Evolutionary conservation across 805 yeast species (phyloP).

Genomic region (Yamadazyma nakazawae): DNA sequence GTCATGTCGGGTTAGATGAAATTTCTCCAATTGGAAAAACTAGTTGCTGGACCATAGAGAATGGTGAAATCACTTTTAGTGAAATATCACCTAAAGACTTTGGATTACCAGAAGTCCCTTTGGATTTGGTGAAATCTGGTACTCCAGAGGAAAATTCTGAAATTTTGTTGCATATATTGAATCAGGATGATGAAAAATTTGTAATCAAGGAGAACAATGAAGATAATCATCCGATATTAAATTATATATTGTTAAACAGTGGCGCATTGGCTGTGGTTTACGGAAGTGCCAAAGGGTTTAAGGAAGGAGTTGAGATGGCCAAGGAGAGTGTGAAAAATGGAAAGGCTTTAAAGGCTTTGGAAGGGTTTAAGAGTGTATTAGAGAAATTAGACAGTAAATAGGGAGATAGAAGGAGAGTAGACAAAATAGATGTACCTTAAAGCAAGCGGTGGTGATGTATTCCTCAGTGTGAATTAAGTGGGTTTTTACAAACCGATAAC

Average conservation of each 20-base stretch:
- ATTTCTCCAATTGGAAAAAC: slow-evolving; percentile 86
- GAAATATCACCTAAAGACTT: slow-evolving; percentile 71
- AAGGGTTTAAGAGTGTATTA: slow-evolving; percentile 41
- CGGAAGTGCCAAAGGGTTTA: slow-evolving; percentile 68
- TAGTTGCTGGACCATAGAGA: slow-evolving; percentile 68
- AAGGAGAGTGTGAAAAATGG: slow-evolving; percentile 66
- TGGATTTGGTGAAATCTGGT: slow-evolving; percentile 71
- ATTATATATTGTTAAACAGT: slow-evolving; percentile 86
- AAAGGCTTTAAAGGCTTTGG: slow-evolving; percentile 57
- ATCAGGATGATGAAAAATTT: slow-evolving; percentile 45
- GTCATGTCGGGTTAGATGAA: slow-evolving; percentile 88
- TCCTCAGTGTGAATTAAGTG: no score
- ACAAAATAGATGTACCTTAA: no score
- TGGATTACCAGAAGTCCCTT: slow-evolving; percentile 70
- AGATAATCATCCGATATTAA: slow-evolving; percentile 60
- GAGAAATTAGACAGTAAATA: neutral
- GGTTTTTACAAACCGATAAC: no score
- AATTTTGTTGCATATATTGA: slow-evolving; percentile 42
- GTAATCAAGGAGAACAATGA: slow-evolving; percentile 35
- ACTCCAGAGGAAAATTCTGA: slow-evolving; percentile 85
- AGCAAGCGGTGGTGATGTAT: no score
- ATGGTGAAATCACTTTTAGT: slow-evolving; percentile 41
- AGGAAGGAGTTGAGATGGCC: slow-evolving; percentile 74
- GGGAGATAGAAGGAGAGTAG: neutral
- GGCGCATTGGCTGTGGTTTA: slow-evolving; percentile 82